Percentiles rank a stretch among this genome's conserved stretches.
Evolutionary conservation across 352 stramenopile genomes (phyloP).

Genomic region (Globisporangium camurandrum): DNA sequence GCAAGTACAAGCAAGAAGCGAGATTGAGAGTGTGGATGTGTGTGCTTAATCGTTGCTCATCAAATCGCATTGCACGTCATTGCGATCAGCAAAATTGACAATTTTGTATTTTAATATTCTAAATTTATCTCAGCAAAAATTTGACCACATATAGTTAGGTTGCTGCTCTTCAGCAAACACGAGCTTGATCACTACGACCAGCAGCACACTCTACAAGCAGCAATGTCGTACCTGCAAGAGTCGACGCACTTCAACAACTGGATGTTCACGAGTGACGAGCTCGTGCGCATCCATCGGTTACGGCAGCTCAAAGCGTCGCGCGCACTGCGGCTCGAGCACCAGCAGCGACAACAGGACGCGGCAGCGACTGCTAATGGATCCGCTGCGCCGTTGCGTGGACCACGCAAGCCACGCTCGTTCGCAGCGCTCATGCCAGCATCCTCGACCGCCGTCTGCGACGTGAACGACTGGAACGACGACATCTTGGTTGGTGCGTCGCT

Average conservation of each 20-base stretch:
- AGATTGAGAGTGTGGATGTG: not conserved
- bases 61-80: too few species aligned
- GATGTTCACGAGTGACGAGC: conserved; percentile 65
- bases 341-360: conserved; percentile 13
- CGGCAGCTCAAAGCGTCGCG: conserved; percentile 59
- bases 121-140: too few species aligned
- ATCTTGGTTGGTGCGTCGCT: conserved; percentile 18
- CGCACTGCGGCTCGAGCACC: conserved; percentile 54
- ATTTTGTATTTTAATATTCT: too few species aligned
- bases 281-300: conserved; percentile 44
- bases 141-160: too few species aligned
- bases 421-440: conserved; percentile 61
- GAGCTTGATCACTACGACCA: too few species aligned
- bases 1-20: not conserved
- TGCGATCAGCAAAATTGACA: not conserved
- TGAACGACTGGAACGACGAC: conserved; percentile 73
- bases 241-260: conserved; percentile 89
- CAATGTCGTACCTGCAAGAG: conserved; percentile 80
- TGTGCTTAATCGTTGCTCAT: too few species aligned
- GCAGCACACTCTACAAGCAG: not conserved
- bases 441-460: conserved; percentile 48
- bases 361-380: conserved; percentile 3
- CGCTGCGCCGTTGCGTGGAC: conserved; percentile 9
- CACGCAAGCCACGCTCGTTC: conserved; percentile 73
- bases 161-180: not conserved